Percentiles rank a stretch among this genome's conserved stretches.
Conservation (phyloP, 2,329 filamentous ascomycete species). For the Diaporthe vaccinii region DNA sequence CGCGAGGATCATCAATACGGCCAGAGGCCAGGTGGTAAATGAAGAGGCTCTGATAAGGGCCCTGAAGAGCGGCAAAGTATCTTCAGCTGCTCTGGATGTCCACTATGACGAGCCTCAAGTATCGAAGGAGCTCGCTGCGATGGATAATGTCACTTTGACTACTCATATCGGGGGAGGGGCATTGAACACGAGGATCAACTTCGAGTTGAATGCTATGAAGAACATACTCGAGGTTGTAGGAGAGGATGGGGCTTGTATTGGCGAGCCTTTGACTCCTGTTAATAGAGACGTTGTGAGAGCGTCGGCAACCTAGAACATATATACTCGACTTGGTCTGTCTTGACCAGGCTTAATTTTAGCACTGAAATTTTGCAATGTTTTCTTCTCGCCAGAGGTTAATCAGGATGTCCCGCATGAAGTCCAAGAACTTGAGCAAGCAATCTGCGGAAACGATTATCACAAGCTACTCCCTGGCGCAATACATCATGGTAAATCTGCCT, state of each 20-base stretch:
- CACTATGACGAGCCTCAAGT: slow-evolving; percentile 63
- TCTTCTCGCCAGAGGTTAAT: no score
- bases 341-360: background rate
- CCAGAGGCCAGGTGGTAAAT: slow-evolving; percentile 65
- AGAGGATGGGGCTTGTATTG: background rate
- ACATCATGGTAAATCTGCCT: slow-evolving; percentile 15
- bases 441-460: background rate
- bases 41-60: slow-evolving; percentile 63
- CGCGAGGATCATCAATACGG: slow-evolving; percentile 64
- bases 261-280: background rate
- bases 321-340: no score
- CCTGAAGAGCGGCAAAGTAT: slow-evolving; percentile 59
- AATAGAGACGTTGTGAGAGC: background rate
- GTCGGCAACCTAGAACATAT: background rate
- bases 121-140: slow-evolving; percentile 47
- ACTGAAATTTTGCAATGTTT: background rate
- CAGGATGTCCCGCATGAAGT: fast-evolving
- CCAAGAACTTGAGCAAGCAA: background rate
- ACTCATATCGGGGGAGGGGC: slow-evolving; percentile 55
- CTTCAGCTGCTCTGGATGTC: slow-evolving; percentile 66
- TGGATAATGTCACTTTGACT: slow-evolving; percentile 56
- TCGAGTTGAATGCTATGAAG: slow-evolving; percentile 55
- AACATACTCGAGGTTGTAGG: slow-evolving; percentile 50
- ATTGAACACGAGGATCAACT: slow-evolving; percentile 55
- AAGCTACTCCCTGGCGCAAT: background rate